Conservation (phyloP, 2,329 filamentous ascomycete genomes). For the Sporothrix pseudoabietina region DNA sequence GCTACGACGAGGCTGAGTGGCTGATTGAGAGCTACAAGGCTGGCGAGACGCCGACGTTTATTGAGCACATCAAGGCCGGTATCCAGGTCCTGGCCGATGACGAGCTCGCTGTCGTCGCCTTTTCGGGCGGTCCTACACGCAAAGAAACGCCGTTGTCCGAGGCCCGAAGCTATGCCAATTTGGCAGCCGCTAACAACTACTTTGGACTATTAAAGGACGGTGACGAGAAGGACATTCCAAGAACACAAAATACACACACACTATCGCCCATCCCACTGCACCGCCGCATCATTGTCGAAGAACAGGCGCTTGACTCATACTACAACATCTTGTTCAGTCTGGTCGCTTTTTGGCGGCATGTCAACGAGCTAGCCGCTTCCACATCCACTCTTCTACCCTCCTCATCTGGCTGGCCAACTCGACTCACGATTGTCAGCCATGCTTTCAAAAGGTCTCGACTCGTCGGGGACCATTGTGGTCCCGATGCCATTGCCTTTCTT, state of each 20-base stretch:
- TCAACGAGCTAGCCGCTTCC: not conserved
- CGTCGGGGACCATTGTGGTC: slow-evolving; percentile 61
- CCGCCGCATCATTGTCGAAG: slow-evolving; percentile 61
- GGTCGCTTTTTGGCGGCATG: slow-evolving; percentile 52
- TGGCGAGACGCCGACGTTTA: slow-evolving; percentile 77
- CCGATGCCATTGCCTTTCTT: slow-evolving; percentile 57
- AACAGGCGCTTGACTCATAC: slow-evolving; percentile 78
- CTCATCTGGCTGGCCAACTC: slow-evolving; percentile 54
- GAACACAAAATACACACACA: not conserved
- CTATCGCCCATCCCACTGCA: slow-evolving; percentile 39
- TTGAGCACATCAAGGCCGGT: slow-evolving; percentile 71
- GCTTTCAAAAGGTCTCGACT: slow-evolving; percentile 68
- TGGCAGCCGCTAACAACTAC: slow-evolving; percentile 52
- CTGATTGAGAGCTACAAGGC: slow-evolving; percentile 75
- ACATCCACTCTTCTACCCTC: not conserved
- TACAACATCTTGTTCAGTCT: slow-evolving; percentile 82
- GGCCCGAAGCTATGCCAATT: slow-evolving; percentile 62
- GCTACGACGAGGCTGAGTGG: slow-evolving; percentile 64
- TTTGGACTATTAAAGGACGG: slow-evolving; percentile 45
- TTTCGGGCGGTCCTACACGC: slow-evolving; percentile 73
- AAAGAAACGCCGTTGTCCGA: slow-evolving; percentile 59
- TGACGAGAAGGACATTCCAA: not conserved
- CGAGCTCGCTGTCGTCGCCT: slow-evolving; percentile 58
- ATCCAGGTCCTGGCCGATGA: slow-evolving; percentile 55
- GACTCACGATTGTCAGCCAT: slow-evolving; percentile 67